Conservation (phyloP, 2,329 filamentous ascomycete species). For the Alternaria incomplexa region DNA sequence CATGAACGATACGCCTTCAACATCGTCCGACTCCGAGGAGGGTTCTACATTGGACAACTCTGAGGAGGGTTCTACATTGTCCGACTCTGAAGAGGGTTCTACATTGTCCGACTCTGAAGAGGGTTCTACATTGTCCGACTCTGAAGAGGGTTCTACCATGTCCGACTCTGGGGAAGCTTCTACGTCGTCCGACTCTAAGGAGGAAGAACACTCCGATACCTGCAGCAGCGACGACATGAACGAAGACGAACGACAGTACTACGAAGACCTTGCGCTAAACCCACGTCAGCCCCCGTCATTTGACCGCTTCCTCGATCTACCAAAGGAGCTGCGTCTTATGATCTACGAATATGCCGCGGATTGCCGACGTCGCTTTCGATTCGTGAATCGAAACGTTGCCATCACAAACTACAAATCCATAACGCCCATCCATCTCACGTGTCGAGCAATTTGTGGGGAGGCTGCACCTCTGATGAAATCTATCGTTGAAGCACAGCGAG, state of each 20-base stretch:
- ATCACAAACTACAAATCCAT: neutral
- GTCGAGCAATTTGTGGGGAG: neutral
- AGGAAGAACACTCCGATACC: neutral
- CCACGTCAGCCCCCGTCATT: neutral
- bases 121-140: neutral
- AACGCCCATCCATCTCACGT: neutral
- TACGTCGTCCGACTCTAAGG: neutral
- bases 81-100: too few species aligned
- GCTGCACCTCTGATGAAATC: neutral
- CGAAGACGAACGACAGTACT: neutral
- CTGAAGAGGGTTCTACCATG: neutral
- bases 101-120: too few species aligned
- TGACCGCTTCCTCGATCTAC: neutral
- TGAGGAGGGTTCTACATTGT: too few species aligned
- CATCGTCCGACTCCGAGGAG: neutral
- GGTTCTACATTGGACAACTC: too few species aligned
- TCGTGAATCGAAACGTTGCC: neutral
- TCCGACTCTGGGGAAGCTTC: too few species aligned
- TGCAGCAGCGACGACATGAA: neutral
- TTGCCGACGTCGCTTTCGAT: neutral
- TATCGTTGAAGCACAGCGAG: neutral
- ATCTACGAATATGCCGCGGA: neutral
- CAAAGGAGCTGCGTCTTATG: slow-evolving; percentile 3
- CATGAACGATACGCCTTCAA: neutral
- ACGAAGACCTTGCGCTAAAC: neutral